These are phyloP conservation scores for Backusella parvicylindrica DNA, from an alignment of 192 early-diverging fungal species.

Conservation along the genomic window DNA sequence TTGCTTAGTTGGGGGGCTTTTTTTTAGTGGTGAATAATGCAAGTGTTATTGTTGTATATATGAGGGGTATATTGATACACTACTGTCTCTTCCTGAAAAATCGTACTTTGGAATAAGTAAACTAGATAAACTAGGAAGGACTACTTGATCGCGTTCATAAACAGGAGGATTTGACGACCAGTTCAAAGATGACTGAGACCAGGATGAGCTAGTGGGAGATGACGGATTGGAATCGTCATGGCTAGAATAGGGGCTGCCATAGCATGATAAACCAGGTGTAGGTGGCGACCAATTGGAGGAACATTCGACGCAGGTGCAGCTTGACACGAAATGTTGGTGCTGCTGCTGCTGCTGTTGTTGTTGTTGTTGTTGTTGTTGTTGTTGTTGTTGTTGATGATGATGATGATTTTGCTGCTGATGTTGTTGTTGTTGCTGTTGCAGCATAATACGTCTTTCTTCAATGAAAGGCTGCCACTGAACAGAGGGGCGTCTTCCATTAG, in stretches of 20 bases:
- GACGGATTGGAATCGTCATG: constrained; percentile 20
- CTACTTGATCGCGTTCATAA: constrained; percentile 2
- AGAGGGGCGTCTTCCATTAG: constrained; percentile 21
- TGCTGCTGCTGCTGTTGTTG: not conserved
- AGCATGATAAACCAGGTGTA: constrained; percentile 3
- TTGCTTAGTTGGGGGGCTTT: not conserved
- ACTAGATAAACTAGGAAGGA: constrained; percentile 14
- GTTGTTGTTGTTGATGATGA: not conserved
- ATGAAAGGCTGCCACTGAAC: constrained; percentile 35
- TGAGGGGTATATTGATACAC: not conserved
- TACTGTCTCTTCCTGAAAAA: not conserved
- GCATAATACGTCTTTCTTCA: constrained; percentile 29
- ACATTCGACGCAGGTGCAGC: constrained; percentile 10
- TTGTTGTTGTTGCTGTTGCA: constrained; percentile 14
- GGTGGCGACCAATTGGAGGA: not conserved
- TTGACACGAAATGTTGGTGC: not conserved
- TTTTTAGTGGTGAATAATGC: not conserved
- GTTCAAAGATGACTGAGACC: constrained; percentile 5
- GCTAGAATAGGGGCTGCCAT: not conserved
- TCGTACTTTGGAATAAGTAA: not conserved
- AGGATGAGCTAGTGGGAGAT: constrained; percentile 20
- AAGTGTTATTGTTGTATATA: not conserved
- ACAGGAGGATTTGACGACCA: not conserved
- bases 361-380: not conserved
- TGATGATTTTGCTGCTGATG: constrained; percentile 5